A percentile compares a stretch with the other conserved stretches of the same genome.
Conservation (phyloP, 2,329 filamentous ascomycete genomes). For the Aspergillus hortae region DNA sequence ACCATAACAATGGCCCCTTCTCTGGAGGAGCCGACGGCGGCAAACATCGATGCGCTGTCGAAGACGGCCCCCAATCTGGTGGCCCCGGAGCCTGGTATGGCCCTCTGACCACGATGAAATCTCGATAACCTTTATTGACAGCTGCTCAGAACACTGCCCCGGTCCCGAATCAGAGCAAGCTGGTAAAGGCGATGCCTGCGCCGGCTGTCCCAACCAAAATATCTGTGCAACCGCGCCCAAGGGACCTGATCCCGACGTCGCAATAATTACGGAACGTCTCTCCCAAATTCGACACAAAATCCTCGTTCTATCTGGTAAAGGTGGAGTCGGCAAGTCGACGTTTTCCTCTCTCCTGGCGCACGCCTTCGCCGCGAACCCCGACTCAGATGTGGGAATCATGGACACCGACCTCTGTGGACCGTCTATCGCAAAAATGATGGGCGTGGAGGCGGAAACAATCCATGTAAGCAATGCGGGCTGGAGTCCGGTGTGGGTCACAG, state of each 20-base stretch:
- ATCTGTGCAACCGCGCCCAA: constrained; percentile 95
- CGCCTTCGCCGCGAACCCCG: constrained; percentile 78
- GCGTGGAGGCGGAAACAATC: constrained; percentile 88
- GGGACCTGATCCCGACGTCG: constrained; percentile 91
- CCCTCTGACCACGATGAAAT: not conserved
- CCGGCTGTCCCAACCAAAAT: constrained; percentile 89
- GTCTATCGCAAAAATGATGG: constrained; percentile 98
- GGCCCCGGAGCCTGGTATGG: constrained; percentile 75
- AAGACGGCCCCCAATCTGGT: constrained; percentile 80
- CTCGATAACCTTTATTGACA: constrained; percentile 4
- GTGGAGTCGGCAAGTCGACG: constrained; percentile 93
- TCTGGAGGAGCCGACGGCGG: constrained; percentile 68
- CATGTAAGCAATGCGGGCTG: constrained; percentile 85
- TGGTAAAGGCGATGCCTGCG: constrained; percentile 74
- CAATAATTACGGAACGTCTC: constrained; percentile 79
- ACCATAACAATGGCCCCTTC: constrained; percentile 69
- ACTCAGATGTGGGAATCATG: constrained; percentile 85
- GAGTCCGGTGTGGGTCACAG: constrained; percentile 92
- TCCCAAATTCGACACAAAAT: constrained; percentile 85
- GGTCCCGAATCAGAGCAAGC: constrained; percentile 62
- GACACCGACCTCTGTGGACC: constrained; percentile 97
- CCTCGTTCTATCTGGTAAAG: constrained; percentile 88
- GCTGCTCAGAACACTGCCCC: constrained; percentile 73
- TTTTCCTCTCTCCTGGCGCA: constrained; percentile 86
- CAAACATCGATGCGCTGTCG: constrained; percentile 71